Conservation (phyloP, 495 filamentous ascomycete genomes). For the Talaromyces wortmannii region DNA sequence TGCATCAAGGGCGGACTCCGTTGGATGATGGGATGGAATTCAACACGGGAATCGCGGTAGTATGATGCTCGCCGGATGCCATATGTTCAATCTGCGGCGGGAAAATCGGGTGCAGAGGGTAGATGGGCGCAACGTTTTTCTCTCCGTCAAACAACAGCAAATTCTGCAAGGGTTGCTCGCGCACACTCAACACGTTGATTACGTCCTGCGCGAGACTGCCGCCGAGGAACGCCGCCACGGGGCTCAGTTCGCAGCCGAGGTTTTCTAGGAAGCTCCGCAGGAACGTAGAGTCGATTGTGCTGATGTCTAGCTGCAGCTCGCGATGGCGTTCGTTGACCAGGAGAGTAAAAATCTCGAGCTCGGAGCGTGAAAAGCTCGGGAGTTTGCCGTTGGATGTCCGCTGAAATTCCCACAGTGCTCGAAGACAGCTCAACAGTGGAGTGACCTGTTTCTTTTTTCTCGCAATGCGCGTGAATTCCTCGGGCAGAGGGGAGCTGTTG, state of each 20-base stretch:
- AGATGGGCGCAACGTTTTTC: constrained; percentile 66
- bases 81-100: constrained; percentile 24
- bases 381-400: constrained; percentile 40
- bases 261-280: constrained; percentile 80
- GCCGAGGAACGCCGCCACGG: constrained; percentile 84
- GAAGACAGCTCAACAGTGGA: constrained; percentile 72
- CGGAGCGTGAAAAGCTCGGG: constrained; percentile 50
- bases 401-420: constrained; percentile 77
- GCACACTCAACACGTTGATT: constrained; percentile 85
- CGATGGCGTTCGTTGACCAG: constrained; percentile 70
- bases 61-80: constrained; percentile 6
- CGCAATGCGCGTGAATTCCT: constrained; percentile 57
- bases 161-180: constrained; percentile 94
- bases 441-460: constrained; percentile 69
- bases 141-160: constrained; percentile 88
- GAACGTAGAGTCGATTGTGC: constrained; percentile 69
- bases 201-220: constrained; percentile 91
- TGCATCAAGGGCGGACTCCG: neutral
- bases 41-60: neutral
- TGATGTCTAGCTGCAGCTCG: constrained; percentile 67
- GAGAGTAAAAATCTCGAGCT: constrained; percentile 65
- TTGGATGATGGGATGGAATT: neutral
- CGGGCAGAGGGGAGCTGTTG: constrained; percentile 65
- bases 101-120: constrained; percentile 71
- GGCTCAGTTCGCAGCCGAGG: constrained; percentile 71